phyloP scores from a whole-genome alignment of 1,284 basidiomycete species.

The Tilletia walkeri region DNA sequence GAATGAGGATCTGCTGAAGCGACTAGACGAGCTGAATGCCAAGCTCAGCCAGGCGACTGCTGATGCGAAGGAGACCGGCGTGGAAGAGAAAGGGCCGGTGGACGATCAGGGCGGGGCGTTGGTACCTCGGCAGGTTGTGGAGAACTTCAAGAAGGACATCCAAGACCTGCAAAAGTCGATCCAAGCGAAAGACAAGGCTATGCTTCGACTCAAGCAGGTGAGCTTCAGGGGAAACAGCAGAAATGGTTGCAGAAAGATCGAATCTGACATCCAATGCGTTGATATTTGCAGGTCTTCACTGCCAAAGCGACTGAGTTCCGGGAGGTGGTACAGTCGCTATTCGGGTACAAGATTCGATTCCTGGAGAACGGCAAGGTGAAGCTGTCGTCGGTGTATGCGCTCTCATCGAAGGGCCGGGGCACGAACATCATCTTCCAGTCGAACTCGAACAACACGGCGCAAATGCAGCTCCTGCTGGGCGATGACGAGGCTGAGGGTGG shows the following conservation, averaged over 20 bases:
- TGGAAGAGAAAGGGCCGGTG: background rate
- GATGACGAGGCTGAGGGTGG: constrained; percentile 13
- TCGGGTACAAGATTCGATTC: constrained; percentile 80
- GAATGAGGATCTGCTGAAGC: constrained; percentile 66
- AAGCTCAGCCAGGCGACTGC: constrained; percentile 29
- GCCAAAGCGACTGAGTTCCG: constrained; percentile 77
- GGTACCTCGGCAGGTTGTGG: constrained; percentile 65
- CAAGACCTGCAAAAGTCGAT: constrained; percentile 62
- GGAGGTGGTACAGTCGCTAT: constrained; percentile 72
- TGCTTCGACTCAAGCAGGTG: constrained; percentile 68
- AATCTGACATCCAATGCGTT: constrained; percentile 12
- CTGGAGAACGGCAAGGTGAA: constrained; percentile 78
- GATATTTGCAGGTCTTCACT: constrained; percentile 62
- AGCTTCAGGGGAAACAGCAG: background rate
- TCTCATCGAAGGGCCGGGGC: constrained; percentile 5
- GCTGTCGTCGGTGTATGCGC: constrained; percentile 68
- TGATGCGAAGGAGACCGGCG: background rate
- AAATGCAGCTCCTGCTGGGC: constrained; percentile 34
- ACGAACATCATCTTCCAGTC: constrained; percentile 17
- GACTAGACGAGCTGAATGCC: constrained; percentile 48
- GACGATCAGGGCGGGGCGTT: constrained; percentile 57
- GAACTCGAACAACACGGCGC: constrained; percentile 25
- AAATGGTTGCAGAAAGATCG: too few relatives aligned
- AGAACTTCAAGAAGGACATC: constrained; percentile 67
- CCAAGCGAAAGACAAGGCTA: constrained; percentile 67